Base-by-base conservation (phyloP, 345 rosid species). In the Salix caprea region DNA sequence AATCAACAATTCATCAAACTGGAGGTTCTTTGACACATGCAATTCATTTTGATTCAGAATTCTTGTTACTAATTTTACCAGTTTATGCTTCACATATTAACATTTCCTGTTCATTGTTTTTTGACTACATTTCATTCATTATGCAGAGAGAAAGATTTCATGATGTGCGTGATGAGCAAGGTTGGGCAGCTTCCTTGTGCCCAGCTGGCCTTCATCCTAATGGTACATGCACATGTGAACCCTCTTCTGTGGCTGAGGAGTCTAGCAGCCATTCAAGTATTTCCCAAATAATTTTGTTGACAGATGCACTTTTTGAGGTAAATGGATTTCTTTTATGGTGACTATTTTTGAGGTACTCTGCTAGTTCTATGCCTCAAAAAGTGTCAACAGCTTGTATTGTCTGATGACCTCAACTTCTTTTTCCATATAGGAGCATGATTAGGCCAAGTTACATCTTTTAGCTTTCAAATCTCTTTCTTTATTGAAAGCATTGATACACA, bases 241-340 rank as follows among this genome's bases (percentile, higher is more conserved):
- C 71, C 70, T 62, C 68, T 9, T 61, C n/a, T 24, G 28, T 9
- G 24, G 39, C 39, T 60, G 78, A 46, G 44, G 75, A 62, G 40
- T 21, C 82, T 39, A 37, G 36, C 64, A 32, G 70, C 56, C 65
- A 46, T 34, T 9, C 42, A 68, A 65, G 42, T 28, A 46, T 79
- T 74, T 74, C 82, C 4, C 77, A 74, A n/a, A 64, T 79, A 44
- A 16, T 69, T 64, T 26, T 79, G 70, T 74, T 79, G 65, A 69
- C 78, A 24, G 82, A 69, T 73, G 74, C 82, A 60, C 82, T 79
- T 74, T 69, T 61, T 74, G 82, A 79, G 77, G 82, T 79, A 74
- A 74, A 19, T 10, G 15, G 15, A 67, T 21, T 67, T 62, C 28
- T 32, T 18, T 44, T 30, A 23, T 7, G 24, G 64, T 42, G 10